Evolutionary conservation across 2,329 filamentous ascomycete species (phyloP).

Genomic region (Diplodia corticola): DNA sequence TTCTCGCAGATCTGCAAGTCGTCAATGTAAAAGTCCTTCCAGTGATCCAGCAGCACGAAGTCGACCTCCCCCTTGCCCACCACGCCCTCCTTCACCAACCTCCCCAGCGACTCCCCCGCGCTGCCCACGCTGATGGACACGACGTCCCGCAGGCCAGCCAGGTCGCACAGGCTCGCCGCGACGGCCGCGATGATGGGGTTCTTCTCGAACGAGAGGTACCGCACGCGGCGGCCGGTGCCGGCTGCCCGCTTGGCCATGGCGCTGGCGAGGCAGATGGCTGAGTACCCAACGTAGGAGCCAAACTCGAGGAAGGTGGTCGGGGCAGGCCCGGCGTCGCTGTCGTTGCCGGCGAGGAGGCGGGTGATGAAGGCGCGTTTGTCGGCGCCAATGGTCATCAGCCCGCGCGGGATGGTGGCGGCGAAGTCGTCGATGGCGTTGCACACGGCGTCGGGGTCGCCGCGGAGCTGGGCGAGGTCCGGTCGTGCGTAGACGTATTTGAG

Average conservation of each 20-base stretch:
- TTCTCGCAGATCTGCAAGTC: conserved; percentile 41
- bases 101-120: conserved; percentile 33
- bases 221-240: neutral
- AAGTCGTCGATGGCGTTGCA: neutral
- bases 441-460: neutral
- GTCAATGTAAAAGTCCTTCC: conserved; percentile 39
- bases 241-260: neutral
- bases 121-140: conserved; percentile 40
- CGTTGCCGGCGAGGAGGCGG: neutral
- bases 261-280: neutral
- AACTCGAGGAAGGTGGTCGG: neutral
- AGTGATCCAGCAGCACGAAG: conserved; percentile 42
- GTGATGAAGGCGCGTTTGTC: neutral
- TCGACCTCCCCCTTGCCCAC: conserved; percentile 34
- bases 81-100: conserved; percentile 32
- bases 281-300: neutral
- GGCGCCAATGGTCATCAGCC: neutral
- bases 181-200: conserved; percentile 35
- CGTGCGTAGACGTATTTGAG: too few species aligned
- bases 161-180: conserved; percentile 35
- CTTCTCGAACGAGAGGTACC: conserved; percentile 31
- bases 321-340: neutral
- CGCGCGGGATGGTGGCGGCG: neutral
- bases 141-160: conserved; percentile 38
- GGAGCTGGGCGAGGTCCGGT: neutral